phyloP scores from a whole-genome alignment of 345 rosid species.

The Aurinia saxatilis region DNA sequence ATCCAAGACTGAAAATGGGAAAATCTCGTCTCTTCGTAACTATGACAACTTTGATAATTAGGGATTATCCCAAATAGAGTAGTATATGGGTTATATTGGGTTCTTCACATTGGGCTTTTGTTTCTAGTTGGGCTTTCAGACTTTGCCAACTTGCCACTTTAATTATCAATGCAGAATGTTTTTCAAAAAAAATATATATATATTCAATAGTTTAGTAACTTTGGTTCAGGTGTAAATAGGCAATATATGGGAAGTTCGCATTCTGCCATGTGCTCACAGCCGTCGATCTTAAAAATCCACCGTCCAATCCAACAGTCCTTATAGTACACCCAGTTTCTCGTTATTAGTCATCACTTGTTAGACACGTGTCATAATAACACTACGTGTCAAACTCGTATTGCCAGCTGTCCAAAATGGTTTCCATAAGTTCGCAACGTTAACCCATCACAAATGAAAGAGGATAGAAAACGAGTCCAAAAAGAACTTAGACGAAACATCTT shows the following conservation, averaged over 20 bases:
- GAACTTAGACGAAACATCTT: not conserved
- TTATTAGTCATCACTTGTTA: not conserved
- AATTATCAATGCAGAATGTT: too few species aligned
- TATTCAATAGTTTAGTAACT: too few species aligned
- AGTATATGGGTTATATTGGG: too few species aligned
- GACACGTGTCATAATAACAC: conserved; percentile 1
- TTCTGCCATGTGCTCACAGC: not conserved
- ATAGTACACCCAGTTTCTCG: not conserved
- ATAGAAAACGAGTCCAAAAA: not conserved
- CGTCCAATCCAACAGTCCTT: not conserved
- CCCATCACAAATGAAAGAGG: not conserved
- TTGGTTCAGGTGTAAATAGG: too few species aligned
- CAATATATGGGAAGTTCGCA: not conserved
- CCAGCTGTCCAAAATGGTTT: conserved; percentile 12
- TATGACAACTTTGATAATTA: too few species aligned
- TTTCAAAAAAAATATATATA: too few species aligned
- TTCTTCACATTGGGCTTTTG: too few species aligned
- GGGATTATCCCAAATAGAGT: too few species aligned
- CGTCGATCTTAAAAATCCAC: not conserved
- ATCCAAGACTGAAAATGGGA: too few species aligned
- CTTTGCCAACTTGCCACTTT: too few species aligned
- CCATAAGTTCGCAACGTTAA: conserved; percentile 15
- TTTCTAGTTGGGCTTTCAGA: too few species aligned
- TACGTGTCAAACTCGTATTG: conserved; percentile 17
- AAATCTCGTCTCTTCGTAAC: too few species aligned